Percentiles rank a stretch among this genome's conserved stretches.
Evolutionary conservation across 2,329 filamentous ascomycete species (phyloP).

Genomic region (Xylaria sp.): DNA sequence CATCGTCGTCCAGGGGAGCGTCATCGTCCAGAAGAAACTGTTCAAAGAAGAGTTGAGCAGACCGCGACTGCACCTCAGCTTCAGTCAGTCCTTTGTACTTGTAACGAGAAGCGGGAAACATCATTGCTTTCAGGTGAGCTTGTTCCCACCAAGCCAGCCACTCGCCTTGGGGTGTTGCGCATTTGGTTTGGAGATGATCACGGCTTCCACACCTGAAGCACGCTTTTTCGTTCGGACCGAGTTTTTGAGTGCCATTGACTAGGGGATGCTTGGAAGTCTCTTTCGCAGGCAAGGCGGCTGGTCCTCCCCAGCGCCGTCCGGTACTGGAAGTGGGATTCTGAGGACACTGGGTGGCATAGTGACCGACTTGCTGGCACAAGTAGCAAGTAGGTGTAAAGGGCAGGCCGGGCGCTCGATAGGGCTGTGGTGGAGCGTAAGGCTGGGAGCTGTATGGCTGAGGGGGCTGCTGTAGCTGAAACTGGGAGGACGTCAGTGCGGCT

Average conservation of each 20-base stretch:
- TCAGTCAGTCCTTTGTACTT: not conserved
- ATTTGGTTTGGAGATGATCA: not conserved
- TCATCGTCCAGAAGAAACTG: no score
- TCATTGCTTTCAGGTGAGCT: not conserved
- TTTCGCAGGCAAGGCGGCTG: not conserved
- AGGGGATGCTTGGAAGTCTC: not conserved
- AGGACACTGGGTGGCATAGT: not conserved
- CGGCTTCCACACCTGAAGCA: not conserved
- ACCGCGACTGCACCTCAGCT: not conserved
- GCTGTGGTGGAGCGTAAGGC: no score
- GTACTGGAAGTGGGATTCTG: not conserved
- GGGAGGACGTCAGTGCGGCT: no score
- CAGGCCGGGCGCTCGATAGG: no score
- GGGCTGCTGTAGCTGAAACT: no score
- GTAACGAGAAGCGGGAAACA: not conserved
- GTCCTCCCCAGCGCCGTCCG: not conserved
- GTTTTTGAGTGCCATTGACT: not conserved
- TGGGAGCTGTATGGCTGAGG: no score
- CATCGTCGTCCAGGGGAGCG: not conserved
- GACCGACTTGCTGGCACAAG: not conserved
- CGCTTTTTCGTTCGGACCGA: not conserved
- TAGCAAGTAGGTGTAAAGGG: not conserved
- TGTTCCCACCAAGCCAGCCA: not conserved
- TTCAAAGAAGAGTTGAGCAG: not conserved
- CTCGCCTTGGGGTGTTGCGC: not conserved